Evolutionary conservation across 768 basidiomycete species (phyloP).

Genomic region (Mycena amicta): DNA sequence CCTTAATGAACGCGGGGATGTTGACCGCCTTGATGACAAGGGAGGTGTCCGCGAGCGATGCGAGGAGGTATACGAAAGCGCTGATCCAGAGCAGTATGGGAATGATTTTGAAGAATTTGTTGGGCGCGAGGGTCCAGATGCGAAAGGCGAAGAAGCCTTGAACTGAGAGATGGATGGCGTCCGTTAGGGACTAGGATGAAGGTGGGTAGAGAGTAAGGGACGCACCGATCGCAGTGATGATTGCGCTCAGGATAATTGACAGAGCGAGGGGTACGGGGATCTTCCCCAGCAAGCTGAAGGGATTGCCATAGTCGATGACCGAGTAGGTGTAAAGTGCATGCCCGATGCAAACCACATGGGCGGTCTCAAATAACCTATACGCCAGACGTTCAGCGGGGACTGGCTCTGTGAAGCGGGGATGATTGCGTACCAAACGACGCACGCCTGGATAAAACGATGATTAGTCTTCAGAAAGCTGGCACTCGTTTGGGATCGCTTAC

Average conservation of each 20-base stretch:
- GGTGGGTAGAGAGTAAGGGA: not conserved
- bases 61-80: not conserved
- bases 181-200: not conserved
- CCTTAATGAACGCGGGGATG: not conserved
- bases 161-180: not conserved
- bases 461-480: too few relatives aligned
- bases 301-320: not conserved
- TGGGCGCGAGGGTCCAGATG: not conserved
- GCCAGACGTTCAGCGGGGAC: too few relatives aligned
- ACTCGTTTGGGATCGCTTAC: too few relatives aligned
- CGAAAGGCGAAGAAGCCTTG: slow-evolving; percentile 6
- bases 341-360: slow-evolving; percentile 3
- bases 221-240: not conserved
- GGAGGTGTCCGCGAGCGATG: not conserved
- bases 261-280: not conserved
- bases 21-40: not conserved
- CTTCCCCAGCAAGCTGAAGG: not conserved
- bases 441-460: not conserved
- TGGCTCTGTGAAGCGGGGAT: too few relatives aligned
- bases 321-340: not conserved
- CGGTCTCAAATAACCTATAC: slow-evolving; percentile 2
- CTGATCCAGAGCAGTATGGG: not conserved
- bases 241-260: not conserved
- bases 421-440: slow-evolving; percentile 4
- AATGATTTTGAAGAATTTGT: not conserved